Evolutionary conservation across 2,329 filamentous ascomycete genomes (phyloP), one percentile per base, ranked within the genome.

Genomic region (Sordariomycetes sp.): DNA sequence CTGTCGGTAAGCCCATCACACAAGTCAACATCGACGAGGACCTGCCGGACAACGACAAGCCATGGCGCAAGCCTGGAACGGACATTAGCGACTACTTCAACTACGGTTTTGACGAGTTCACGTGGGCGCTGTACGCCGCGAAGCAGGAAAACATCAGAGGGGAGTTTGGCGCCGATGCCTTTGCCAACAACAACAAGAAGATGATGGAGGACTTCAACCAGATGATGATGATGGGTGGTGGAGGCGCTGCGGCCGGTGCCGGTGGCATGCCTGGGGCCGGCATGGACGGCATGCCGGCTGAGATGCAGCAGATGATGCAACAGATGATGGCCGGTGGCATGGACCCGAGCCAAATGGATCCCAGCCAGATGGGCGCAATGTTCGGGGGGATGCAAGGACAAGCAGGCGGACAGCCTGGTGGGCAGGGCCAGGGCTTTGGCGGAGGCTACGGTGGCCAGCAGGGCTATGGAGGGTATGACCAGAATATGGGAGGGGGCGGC

Each of bases 31-130:
- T 87, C 45, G 83, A 88, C 49, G 65, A 75, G 59, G 76, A 82
- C 48, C 73, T 88, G 15, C 71, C 77, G 24, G 80, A 85, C 7
- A 86, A 87, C 48, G 84, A 88, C 42, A 96, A 95, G 57, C 88
- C 90, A 14, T 98, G 92, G 92, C 80, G 92, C 29, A 81, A 88
- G 43, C 92, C 92, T 0, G 92, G 92, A 30, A 88, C 90, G 9
- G 92, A 98, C 50, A 77, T 94, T 35, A 92, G 84, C 39, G 92
- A 98, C 56, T 96, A 94, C 63, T 96, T 96, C 74, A 96, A 96
- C 66, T 96, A 96, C 59, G 90, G 90, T 38, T 96, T 96, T 53
- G 90, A 96, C 61, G 90, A 96, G 59, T 96, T 95, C 59, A 94
- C 88, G 1, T 98, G 92, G 92, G 84, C 88, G 6, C 75, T 88